Evolutionary conservation across 306 rosid species (phyloP).

Genomic region (Rubus idaeus): DNA sequence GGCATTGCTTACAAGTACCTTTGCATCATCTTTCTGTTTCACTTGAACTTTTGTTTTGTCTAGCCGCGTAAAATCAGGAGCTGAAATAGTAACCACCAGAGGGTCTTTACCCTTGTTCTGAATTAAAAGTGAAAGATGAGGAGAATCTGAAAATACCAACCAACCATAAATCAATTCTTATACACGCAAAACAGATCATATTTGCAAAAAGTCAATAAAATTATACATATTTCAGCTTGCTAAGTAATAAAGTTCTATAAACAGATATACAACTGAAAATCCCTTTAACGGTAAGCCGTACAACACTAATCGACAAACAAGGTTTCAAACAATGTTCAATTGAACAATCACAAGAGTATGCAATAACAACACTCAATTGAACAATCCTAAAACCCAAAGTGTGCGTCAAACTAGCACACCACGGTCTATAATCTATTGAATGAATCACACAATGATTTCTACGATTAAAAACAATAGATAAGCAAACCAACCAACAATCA

Average conservation of each 20-base stretch:
- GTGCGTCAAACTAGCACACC: too few species aligned
- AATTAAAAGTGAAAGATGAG: conserved; percentile 45
- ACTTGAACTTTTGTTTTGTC: conserved; percentile 32
- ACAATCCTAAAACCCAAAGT: too few species aligned
- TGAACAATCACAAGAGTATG: too few species aligned
- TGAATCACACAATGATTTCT: too few species aligned
- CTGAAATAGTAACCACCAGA: conserved; percentile 36
- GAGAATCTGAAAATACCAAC: conserved; percentile 39
- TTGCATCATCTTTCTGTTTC: conserved; percentile 25
- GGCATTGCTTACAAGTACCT: conserved; percentile 30
- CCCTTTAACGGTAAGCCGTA: too few species aligned
- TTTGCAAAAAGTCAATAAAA: neutral
- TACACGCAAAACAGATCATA: neutral
- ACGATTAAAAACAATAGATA: too few species aligned
- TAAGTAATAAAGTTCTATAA: neutral
- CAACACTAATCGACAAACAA: too few species aligned
- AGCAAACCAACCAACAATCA: too few species aligned
- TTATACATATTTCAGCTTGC: neutral
- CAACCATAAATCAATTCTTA: neutral
- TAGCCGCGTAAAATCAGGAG: conserved; percentile 42
- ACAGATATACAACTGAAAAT: too few species aligned
- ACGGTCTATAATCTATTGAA: too few species aligned
- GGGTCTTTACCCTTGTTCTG: conserved; percentile 46
- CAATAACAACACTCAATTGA: too few species aligned
- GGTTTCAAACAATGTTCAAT: too few species aligned